phyloP scores from a whole-genome alignment of 352 stramenopile genomes.

The Peronospora destructor region DNA sequence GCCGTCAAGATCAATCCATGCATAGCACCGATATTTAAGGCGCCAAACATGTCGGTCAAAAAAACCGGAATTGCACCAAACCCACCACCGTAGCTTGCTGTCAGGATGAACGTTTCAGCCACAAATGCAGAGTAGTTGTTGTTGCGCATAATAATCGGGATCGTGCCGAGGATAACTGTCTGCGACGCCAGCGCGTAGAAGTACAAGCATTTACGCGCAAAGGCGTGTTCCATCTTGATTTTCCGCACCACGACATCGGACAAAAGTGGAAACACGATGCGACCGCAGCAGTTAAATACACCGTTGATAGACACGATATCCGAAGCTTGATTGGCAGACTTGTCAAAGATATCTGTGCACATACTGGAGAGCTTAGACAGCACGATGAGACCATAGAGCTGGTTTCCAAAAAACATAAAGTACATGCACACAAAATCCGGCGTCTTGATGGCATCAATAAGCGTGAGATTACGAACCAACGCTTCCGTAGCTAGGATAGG shows the following conservation, averaged over 20 bases:
- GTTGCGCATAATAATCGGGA: conserved; percentile 51
- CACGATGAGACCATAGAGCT: conserved; percentile 58
- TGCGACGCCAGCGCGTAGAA: conserved; percentile 49
- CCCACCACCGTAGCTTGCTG: conserved; percentile 58
- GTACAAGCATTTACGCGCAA: conserved; percentile 55
- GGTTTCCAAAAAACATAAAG: conserved; percentile 63
- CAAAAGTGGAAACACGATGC: conserved; percentile 40
- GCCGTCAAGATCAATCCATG: conserved; percentile 73
- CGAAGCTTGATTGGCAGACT: conserved; percentile 29
- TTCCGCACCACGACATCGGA: conserved; percentile 37
- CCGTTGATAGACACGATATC: conserved; percentile 63
- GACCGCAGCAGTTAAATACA: conserved; percentile 57
- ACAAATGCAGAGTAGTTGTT: conserved; percentile 56
- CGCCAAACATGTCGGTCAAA: conserved; percentile 80
- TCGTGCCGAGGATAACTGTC: conserved; percentile 47
- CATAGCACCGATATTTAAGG: conserved; percentile 77
- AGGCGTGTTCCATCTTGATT: conserved; percentile 47
- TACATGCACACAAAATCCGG: conserved; percentile 64
- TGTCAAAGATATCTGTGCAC: conserved; percentile 46
- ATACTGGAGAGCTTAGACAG: conserved; percentile 63
- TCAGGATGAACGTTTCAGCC: conserved; percentile 58
- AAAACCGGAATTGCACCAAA: conserved; percentile 74
- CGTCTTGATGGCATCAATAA: conserved; percentile 50
- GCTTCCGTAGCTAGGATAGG: conserved; percentile 27
- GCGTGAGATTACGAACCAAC: conserved; percentile 36